These are phyloP conservation scores for Simplicillium sp. DNA, from an alignment of 2,329 filamentous ascomycete genomes.

Conservation along the genomic window DNA sequence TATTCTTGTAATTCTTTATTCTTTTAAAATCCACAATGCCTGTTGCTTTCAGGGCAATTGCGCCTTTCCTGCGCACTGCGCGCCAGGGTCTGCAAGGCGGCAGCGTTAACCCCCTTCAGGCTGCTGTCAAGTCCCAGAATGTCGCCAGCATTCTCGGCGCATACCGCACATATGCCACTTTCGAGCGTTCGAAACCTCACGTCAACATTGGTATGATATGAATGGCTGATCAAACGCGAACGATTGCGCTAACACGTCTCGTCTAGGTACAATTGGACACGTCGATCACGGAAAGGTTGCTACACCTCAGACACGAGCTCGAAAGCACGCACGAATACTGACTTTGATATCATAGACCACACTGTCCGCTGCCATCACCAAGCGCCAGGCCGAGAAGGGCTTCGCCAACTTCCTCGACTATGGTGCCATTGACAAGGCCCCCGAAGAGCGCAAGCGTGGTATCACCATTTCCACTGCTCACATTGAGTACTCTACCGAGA, in stretches of 20 bases:
- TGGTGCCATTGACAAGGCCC: slow-evolving; percentile 96
- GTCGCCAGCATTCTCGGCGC: slow-evolving; percentile 56
- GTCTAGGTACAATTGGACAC: slow-evolving; percentile 85
- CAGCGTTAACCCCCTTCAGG: slow-evolving; percentile 68
- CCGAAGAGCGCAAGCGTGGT: slow-evolving; percentile 98
- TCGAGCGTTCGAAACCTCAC: slow-evolving; percentile 88
- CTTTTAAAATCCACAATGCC: slow-evolving; percentile 54
- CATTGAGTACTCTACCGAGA: slow-evolving; percentile 94
- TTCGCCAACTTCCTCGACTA: slow-evolving; percentile 93
- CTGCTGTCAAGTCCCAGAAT: slow-evolving; percentile 53
- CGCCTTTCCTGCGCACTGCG: slow-evolving; percentile 74
- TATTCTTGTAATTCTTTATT: slow-evolving; percentile 10
- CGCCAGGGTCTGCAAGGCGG: slow-evolving; percentile 62
- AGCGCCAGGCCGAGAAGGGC: slow-evolving; percentile 92
- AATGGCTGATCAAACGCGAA: neutral
- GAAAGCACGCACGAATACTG: neutral
- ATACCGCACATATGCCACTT: slow-evolving; percentile 58
- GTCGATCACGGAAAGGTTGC: slow-evolving; percentile 98
- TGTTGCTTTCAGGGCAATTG: slow-evolving; percentile 66
- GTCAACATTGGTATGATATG: slow-evolving; percentile 81
- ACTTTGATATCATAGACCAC: slow-evolving; percentile 58
- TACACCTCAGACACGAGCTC: neutral
- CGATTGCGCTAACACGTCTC: slow-evolving; percentile 10
- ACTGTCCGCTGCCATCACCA: slow-evolving; percentile 96
- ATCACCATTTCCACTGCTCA: slow-evolving; percentile 98